Evolutionary conservation across 805 yeast genomes (phyloP), one percentile per base, ranked within the genome.

Genomic region (Yarrowia alimentaria): DNA sequence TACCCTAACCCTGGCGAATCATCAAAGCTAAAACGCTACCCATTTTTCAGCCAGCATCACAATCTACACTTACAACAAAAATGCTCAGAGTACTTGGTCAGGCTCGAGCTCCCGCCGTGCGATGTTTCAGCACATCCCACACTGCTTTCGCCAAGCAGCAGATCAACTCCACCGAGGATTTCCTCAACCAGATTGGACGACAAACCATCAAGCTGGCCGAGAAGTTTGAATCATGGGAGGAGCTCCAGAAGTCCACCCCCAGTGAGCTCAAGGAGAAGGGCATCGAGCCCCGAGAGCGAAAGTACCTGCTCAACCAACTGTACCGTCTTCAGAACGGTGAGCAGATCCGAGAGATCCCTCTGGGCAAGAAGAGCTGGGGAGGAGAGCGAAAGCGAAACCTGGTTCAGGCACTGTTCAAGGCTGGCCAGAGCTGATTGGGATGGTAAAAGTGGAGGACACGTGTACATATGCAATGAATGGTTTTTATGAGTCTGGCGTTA

Each of bases 351-450:
- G 85, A 80, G 60, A 72, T 78, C 56, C 77, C 76, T 58, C 66
- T 71, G 55, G 87, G 90, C n/a, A 81, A 76, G 72, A 87, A 87
- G 74, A 74, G 76, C 59, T 72, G 80, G 68, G 96, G 96, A 19
- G 95, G 96, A 61, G 96, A 89, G 68, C 78, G 96, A 65, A 83
- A 80, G 60, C 77, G 83, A 55, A 79, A 76, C 60, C 83, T 81
- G 61, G 75, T 75, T 57, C 68, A 73, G 13, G 91, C 95, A 5
- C 62, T 59, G 13, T 47, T 47, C 50, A 26, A 28, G 33, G 47
- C 47, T 40, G 47, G 47, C 5, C 32, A 40, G 47, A 19, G 13
- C 19, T 38, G 24, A 13, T 12, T 14, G n/a, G 9, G 8, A n/a
- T 14, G 24, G 47, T 14, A 16, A 19, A 16, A 28, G 13, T 19